phyloP scores from a whole-genome alignment of 495 filamentous ascomycete genomes.

The Cercophora sp. region DNA sequence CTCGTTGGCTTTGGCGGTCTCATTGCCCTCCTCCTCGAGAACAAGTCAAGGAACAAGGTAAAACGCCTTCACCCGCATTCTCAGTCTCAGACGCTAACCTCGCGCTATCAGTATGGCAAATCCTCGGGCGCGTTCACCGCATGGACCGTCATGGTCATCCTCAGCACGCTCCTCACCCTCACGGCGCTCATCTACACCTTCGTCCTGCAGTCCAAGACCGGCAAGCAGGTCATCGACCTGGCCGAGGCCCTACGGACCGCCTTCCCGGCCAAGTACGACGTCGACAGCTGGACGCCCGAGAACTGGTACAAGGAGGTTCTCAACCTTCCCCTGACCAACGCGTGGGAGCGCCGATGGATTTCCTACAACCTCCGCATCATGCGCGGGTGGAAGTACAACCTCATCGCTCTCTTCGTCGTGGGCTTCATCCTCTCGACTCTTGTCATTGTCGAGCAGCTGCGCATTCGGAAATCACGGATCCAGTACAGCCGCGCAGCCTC shows the following conservation, averaged over 20 bases:
- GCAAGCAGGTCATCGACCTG: slow-evolving; percentile 39
- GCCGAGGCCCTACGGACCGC: slow-evolving; percentile 25
- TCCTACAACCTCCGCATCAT: slow-evolving; percentile 39
- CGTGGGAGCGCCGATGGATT: slow-evolving; percentile 33
- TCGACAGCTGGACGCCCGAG: slow-evolving; percentile 50
- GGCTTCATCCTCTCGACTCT: slow-evolving; percentile 43
- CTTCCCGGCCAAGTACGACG: slow-evolving; percentile 40
- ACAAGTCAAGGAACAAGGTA: slow-evolving; percentile 25
- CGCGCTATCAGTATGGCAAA: slow-evolving; percentile 13
- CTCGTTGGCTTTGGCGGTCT: slow-evolving; percentile 44
- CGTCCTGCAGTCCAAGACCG: slow-evolving; percentile 39
- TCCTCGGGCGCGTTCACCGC: slow-evolving; percentile 31
- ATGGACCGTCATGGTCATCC: slow-evolving; percentile 38
- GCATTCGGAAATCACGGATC: slow-evolving; percentile 11
- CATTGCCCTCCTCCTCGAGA: slow-evolving; percentile 35
- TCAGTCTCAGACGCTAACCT: slow-evolving; percentile 6
- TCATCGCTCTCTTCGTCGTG: slow-evolving; percentile 48
- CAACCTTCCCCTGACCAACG: slow-evolving; percentile 37
- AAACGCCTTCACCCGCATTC: background rate
- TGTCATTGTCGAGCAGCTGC: slow-evolving; percentile 36
- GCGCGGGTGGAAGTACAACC: slow-evolving; percentile 52
- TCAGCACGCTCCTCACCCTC: slow-evolving; percentile 43
- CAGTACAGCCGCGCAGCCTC: slow-evolving; percentile 9
- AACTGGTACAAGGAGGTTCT: slow-evolving; percentile 52
- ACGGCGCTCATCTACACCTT: slow-evolving; percentile 44